Evolutionary conservation across 345 rosid genomes (phyloP), one percentile per base, ranked within the genome.

Genomic region (Durio zibethinus): DNA sequence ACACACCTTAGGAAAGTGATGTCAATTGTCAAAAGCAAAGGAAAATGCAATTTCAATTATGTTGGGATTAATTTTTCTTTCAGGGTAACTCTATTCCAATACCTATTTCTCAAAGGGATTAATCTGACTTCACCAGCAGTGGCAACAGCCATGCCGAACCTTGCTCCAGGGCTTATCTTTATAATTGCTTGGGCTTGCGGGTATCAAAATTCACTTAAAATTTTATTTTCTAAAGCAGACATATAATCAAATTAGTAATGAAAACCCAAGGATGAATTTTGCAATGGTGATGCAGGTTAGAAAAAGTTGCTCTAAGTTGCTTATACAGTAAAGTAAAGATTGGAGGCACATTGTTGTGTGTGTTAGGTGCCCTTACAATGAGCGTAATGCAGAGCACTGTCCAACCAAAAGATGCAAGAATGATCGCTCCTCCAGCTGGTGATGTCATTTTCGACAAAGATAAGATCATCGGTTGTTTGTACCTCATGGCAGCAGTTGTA

Each of bases 61-160:
- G 25, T 23, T 38, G 38, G 2, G 40, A 78, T 18, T 2, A 43
- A 31, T 15, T 35, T 31, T 36, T 75, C 36, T 52, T 78, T 59
- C 90, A 96, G 99, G 84, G 92, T 92, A 64, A 83, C 97, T 45
- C 63, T 94, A 80, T 97, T 92, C 80, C 98, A 97, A 74, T 77
- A 88, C 54, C 77, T 94, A 40, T 91, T 85, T 81, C 85, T 97
- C 27, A 78, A 92, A 80, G 98, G 98, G 65, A 90, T 97, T 73
- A 79, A 89, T 78, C 84, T 88, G 42, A 94, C 99, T 3, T 94
- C 98, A 56, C 94, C 99, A 29, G 90, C 97, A 75, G 74, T 94
- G 83, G 99, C 98, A 12, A 94, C 98, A 52, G 97, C 99, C 62
- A 97, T 97, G 99, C 97, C 96, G 43, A 97, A 97, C 83, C 93